Evolutionary conservation across 306 rosid genomes (phyloP).

Genomic region (Erythrophleum fordii): DNA sequence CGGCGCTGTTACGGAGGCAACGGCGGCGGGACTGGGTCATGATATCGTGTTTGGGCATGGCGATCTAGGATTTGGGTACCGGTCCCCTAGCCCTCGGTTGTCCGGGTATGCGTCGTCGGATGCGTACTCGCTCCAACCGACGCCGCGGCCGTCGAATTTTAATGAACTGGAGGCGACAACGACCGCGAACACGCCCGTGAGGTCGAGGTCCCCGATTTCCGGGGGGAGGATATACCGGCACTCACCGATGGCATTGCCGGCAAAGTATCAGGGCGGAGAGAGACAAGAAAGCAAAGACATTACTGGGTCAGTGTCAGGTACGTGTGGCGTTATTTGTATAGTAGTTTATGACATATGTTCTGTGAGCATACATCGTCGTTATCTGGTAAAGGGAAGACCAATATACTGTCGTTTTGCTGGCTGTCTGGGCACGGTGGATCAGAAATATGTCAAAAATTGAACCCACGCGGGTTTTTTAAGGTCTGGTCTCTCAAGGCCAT

Average conservation of each 20-base stretch:
- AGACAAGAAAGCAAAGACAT: slow-evolving; percentile 49
- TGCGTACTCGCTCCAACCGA: slow-evolving; percentile 62
- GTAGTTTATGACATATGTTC: neutral
- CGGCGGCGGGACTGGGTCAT: slow-evolving; percentile 39
- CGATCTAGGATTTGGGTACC: slow-evolving; percentile 7
- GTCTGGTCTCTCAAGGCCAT: slow-evolving; percentile 12
- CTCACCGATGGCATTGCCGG: slow-evolving; percentile 16
- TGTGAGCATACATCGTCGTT: slow-evolving; percentile 27
- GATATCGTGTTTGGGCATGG: neutral
- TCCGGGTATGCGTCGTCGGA: slow-evolving; percentile 46
- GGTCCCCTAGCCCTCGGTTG: slow-evolving; percentile 18
- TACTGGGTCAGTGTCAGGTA: slow-evolving; percentile 33
- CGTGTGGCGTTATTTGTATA: neutral
- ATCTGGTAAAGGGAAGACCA: slow-evolving; percentile 2
- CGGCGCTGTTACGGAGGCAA: neutral
- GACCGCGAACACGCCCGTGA: slow-evolving; percentile 38
- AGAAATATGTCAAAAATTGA: neutral
- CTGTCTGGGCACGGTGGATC: neutral
- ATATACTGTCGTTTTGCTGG: slow-evolving; percentile 4
- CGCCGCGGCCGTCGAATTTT: slow-evolving; percentile 72
- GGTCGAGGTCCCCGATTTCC: slow-evolving; percentile 39
- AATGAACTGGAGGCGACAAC: slow-evolving; percentile 38
- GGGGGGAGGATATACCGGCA: neutral
- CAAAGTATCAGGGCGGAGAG: slow-evolving; percentile 33
- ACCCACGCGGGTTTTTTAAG: slow-evolving; percentile 30